Conservation (phyloP, 176 grass and related monocot species). For the Saccharum officinarum region DNA sequence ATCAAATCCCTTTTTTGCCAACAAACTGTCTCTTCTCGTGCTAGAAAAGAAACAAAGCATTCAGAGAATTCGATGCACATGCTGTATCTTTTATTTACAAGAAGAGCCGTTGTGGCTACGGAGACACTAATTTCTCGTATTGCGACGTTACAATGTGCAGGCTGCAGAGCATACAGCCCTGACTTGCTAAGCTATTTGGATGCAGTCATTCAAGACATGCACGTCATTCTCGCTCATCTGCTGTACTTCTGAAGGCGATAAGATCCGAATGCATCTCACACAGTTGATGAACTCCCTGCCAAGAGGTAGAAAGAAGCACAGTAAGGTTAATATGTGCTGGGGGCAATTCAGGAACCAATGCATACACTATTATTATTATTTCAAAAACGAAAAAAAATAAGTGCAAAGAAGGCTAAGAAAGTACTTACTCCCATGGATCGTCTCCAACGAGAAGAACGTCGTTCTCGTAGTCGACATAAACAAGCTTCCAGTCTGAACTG, state of each 20-base stretch:
- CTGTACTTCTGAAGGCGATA: conserved; percentile 88
- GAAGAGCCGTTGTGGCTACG: background rate
- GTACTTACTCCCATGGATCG: conserved; percentile 96
- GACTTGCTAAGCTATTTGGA: conserved; percentile 45
- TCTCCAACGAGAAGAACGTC: conserved; percentile 95
- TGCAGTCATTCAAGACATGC: conserved; percentile 68
- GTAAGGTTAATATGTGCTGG: background rate
- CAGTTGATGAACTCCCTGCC: conserved; percentile 93
- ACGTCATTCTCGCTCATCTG: conserved; percentile 89
- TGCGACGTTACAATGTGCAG: conserved; percentile 23
- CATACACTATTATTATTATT: background rate
- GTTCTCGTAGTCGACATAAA: conserved; percentile 97
- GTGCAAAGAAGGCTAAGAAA: background rate
- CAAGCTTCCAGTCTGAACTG: conserved; percentile 91
- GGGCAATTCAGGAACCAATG: background rate
- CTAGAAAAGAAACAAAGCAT: background rate
- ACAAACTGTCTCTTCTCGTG: background rate
- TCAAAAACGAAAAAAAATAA: background rate
- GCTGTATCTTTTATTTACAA: conserved; percentile 19
- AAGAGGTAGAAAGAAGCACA: background rate
- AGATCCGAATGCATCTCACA: conserved; percentile 84
- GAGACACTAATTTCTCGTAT: background rate
- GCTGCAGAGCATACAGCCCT: background rate
- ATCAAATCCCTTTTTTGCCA: background rate
- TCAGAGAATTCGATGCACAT: background rate